Evolutionary conservation across 805 yeast species (phyloP), one percentile per base, ranked within the genome.

Genomic region (Saccharomyces kudriavzevii): DNA sequence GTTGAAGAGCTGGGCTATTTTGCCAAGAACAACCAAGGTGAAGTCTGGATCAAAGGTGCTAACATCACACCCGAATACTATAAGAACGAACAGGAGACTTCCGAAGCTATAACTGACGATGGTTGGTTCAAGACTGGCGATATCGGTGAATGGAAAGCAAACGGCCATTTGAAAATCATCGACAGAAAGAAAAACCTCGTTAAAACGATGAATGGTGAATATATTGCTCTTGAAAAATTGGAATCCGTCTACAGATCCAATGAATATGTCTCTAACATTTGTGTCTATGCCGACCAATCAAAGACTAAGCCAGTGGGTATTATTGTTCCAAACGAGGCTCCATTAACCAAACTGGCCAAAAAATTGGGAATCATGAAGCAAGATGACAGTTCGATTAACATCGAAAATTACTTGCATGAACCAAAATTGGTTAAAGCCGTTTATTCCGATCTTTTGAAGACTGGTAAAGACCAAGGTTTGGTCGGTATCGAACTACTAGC

Each of bases 111-210:
- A 64, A 77, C 83, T 52, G 87, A 85, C 56, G 91, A 87, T 62
- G 95, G 91, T 25, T 94, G 97, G 97, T 94, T 94, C 77, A 79
- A 77, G 68, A 94, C 98, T 31, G 99, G 99, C 71, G 99, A 94
- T 71, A 89, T 94, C 71, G 97, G 92, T 67, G 90, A 89, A 76
- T 89, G 97, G 96, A 79, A 91, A 46, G 56, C 82, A 27, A 78
- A 77, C 59, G 98, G 98, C 60, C 84, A 82, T 54, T 77, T 94
- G 66, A 82, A 79, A 67, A 77, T 94, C 56, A 87, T 94, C 69
- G 99, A 94, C 74, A 87, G 99, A 70, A 88, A 83, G 77, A 94
- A 94, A 83, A 94, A 94, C 71, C 78, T 94, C 72, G 96, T 94
- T 63, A 94, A 94, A 79, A 94, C 99, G 20, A 78, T 81, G 65